Percentiles rank a stretch among this genome's conserved stretches.
These are phyloP conservation scores for Thalia dealbata DNA, from an alignment of 176 grass and related monocot genomes.

Conservation along the genomic window DNA sequence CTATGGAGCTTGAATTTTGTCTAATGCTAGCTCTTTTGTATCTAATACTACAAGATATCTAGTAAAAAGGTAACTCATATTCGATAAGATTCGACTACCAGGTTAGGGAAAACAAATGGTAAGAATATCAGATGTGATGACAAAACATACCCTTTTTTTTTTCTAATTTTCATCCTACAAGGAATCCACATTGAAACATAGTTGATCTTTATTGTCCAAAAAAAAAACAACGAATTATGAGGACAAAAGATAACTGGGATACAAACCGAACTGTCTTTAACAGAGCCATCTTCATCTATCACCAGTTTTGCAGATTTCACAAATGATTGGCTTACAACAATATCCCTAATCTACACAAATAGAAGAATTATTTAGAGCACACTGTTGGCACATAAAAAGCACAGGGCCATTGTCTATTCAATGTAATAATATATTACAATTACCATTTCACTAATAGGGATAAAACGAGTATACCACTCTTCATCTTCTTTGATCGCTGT, in stretches of 20 bases:
- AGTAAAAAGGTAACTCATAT: no score
- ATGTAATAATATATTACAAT: neutral
- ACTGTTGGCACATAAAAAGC: neutral
- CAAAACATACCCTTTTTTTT: neutral
- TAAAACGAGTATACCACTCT: slow-evolving; percentile 28
- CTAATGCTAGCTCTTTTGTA: neutral
- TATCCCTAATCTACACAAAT: slow-evolving; percentile 41
- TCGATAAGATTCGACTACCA: no score
- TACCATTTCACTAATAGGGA: slow-evolving; percentile 42
- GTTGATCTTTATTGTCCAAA: neutral
- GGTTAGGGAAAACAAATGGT: no score
- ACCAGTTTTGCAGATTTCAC: slow-evolving; percentile 52
- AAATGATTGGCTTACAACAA: slow-evolving; percentile 39
- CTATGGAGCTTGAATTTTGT: no score
- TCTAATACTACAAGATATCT: neutral
- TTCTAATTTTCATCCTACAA: no score
- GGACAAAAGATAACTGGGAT: slow-evolving; percentile 13
- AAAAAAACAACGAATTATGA: slow-evolving; percentile 7
- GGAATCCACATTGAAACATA: neutral
- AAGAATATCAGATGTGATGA: neutral
- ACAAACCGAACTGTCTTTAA: slow-evolving; percentile 69
- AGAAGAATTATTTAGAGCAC: neutral
- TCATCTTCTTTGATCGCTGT: slow-evolving; percentile 45
- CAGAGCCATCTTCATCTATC: slow-evolving; percentile 62
- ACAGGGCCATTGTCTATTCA: neutral